Evolutionary conservation across 805 yeast genomes (phyloP), one percentile per base, ranked within the genome.

Genomic region (Schwanniomyces sp.): DNA sequence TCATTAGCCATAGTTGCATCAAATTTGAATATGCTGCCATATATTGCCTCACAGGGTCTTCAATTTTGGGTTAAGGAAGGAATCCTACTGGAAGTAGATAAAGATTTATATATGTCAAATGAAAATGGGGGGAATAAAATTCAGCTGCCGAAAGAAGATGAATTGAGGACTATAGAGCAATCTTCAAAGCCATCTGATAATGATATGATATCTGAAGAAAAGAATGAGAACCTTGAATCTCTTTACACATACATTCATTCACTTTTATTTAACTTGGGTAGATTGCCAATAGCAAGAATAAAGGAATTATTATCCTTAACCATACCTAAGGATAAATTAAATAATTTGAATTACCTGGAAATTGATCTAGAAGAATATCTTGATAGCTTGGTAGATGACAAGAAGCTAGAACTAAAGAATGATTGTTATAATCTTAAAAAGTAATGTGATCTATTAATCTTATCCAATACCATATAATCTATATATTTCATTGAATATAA

Each of bases 31-130:
- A 74, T 86, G 75, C 63, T 72, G 1, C 61, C 67, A 3, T 68
- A 70, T 12, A 42, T 66, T 12, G 81, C 78, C 0, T 42, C 56
- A 51, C 53, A 67, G 58, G 59, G 66, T 46, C 43, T 78, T 61
- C 60, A 64, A 48, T 88, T 76, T 57, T 91, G 97, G 97, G 76
- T 79, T 2, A 70, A 75, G 17, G 64, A 76, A 41, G 81, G 79
- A 0, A 80, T 90, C 0, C 54, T 91, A 5, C 50, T 63, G 2
- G 76, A 75, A 40, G 61, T 69, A 3, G 52, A 61, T 4, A 61
- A 57, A 38, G 56, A 58, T 11, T 43, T 55, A 16, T 81, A 67
- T 58, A 64, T 58, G 8, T 73, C 75, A 3, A 64, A 74, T 29
- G 85, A 79, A 50, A 66, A 60, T 40, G 38, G 37, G 5, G 46